phyloP scores from a whole-genome alignment of 1,139 yeast species.

The Pneumocystis wakefieldiae region DNA sequence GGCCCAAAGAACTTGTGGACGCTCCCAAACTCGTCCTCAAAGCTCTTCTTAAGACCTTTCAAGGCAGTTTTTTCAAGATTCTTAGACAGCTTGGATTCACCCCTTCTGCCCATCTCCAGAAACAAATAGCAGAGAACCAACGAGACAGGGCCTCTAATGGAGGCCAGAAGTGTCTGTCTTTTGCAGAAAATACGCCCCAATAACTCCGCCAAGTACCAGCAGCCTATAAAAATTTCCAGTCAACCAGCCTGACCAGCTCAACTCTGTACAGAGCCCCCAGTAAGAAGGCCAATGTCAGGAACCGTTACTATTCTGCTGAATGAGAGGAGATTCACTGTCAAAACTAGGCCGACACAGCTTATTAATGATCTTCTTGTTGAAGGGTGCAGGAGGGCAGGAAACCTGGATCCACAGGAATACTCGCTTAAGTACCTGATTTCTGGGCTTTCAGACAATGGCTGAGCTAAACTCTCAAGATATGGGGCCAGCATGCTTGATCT shows the following conservation, averaged over 20 bases:
- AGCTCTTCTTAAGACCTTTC: not conserved
- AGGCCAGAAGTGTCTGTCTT: no score
- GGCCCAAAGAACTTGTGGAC: not conserved
- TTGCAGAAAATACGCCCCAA: no score
- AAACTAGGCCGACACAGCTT: conserved; percentile 6
- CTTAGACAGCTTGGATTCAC: not conserved
- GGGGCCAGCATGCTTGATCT: conserved; percentile 8
- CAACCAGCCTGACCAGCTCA: not conserved
- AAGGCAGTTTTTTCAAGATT: not conserved
- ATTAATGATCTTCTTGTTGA: conserved; percentile 8
- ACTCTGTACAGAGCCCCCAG: not conserved
- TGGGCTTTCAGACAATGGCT: not conserved
- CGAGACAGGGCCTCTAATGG: no score
- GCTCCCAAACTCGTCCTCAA: not conserved
- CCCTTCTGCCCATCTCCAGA: not conserved
- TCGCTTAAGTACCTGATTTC: conserved; percentile 1
- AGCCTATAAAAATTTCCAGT: not conserved
- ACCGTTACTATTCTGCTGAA: conserved; percentile 7
- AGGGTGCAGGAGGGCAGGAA: conserved; percentile 9
- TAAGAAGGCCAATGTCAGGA: not conserved
- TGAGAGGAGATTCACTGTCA: conserved; percentile 6
- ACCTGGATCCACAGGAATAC: conserved; percentile 3
- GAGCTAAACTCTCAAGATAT: not conserved
- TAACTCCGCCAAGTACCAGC: no score
- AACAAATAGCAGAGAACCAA: not conserved